Conservation (phyloP, 2,329 filamentous ascomycete genomes). For the Penicillium sp. region DNA sequence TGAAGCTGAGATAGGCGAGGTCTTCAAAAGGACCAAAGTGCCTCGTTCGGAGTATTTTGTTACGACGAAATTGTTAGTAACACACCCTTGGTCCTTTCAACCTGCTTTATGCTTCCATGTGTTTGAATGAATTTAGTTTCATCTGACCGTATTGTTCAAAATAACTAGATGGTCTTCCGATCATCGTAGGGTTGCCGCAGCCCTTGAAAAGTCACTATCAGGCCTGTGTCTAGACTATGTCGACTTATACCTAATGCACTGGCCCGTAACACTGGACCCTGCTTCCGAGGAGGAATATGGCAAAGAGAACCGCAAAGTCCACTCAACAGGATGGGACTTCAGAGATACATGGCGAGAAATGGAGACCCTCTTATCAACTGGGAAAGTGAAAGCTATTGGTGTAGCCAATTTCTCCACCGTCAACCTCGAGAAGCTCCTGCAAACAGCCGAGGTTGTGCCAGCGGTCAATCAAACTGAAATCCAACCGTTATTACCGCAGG, state of each 20-base stretch:
- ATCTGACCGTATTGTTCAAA: background rate
- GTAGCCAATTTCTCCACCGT: slow-evolving; percentile 32
- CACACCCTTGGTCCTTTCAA: too few relatives aligned
- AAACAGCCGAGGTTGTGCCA: slow-evolving; percentile 22
- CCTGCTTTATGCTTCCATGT: too few relatives aligned
- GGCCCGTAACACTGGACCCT: slow-evolving; percentile 21
- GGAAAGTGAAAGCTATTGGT: slow-evolving; percentile 23
- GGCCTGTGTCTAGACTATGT: slow-evolving; percentile 21
- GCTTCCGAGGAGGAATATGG: slow-evolving; percentile 46
- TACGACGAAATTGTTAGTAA: slow-evolving; percentile 48
- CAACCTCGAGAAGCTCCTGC: slow-evolving; percentile 25
- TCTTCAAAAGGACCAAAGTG: slow-evolving; percentile 46
- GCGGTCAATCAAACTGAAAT: slow-evolving; percentile 33
- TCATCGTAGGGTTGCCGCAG: slow-evolving; percentile 24
- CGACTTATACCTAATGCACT: slow-evolving; percentile 13
- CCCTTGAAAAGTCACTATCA: slow-evolving; percentile 16
- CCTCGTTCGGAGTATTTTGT: slow-evolving; percentile 48
- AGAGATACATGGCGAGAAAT: slow-evolving; percentile 12
- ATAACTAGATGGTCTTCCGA: slow-evolving; percentile 26
- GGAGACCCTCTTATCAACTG: slow-evolving; percentile 16
- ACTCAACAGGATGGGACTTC: slow-evolving; percentile 2
- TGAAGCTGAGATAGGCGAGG: slow-evolving; percentile 46
- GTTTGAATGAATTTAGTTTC: too few relatives aligned
- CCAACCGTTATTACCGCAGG: slow-evolving; percentile 30
- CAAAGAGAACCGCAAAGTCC: slow-evolving; percentile 45